Percentiles rank a stretch among this genome's conserved stretches.
phyloP scores from a whole-genome alignment of 805 yeast species.

The Lachancea sp. region DNA sequence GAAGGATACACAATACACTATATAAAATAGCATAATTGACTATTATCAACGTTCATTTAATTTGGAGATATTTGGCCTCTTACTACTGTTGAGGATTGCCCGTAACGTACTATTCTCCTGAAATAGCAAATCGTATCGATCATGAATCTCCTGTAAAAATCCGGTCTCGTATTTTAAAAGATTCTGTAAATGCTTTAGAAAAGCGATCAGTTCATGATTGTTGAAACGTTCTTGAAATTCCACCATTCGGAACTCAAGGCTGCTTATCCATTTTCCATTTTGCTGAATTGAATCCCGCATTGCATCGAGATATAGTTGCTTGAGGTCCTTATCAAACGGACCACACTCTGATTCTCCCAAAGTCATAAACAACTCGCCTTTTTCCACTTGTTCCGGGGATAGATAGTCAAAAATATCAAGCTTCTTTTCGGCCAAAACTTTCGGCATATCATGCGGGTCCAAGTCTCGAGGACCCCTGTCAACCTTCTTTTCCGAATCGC shows the following conservation, averaged over 20 bases:
- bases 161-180: constrained; percentile 3
- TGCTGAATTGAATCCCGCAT: not conserved
- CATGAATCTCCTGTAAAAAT: constrained; percentile 1
- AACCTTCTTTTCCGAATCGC: not conserved
- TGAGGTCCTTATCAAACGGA: not conserved
- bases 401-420: not conserved
- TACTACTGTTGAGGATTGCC: not conserved
- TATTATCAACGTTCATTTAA: not conserved
- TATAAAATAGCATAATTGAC: not conserved
- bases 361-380: not conserved
- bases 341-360: not conserved
- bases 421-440: not conserved
- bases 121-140: not conserved
- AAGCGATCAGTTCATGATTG: not conserved
- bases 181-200: not conserved
- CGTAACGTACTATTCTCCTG: not conserved
- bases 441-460: not conserved
- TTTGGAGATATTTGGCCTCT: not conserved
- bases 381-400: not conserved
- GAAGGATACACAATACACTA: not conserved
- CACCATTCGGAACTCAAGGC: not conserved
- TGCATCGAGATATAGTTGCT: not conserved
- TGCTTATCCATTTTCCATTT: not conserved
- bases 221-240: not conserved
- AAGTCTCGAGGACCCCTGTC: not conserved